A percentile compares a stretch with the other conserved stretches of the same genome.
phyloP scores from a whole-genome alignment of 176 grass and related monocot genomes.

The Zea mays region DNA sequence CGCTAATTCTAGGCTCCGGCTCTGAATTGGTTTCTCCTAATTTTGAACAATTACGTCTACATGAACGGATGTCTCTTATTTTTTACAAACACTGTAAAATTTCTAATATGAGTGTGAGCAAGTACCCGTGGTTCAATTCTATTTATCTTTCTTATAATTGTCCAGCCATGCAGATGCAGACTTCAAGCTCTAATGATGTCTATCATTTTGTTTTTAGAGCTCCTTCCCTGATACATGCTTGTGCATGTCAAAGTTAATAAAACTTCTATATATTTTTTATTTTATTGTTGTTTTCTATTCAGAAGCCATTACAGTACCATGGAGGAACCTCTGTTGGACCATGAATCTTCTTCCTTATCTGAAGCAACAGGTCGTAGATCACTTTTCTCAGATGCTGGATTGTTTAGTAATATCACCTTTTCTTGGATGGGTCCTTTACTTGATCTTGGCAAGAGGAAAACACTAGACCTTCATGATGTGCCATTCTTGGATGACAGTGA shows the following conservation, averaged over 20 bases:
- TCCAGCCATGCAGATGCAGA: too few species aligned
- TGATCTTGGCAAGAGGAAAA: slow-evolving; percentile 56
- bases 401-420: slow-evolving; percentile 64
- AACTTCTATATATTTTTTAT: not conserved
- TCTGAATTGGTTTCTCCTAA: too few species aligned
- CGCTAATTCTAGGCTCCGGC: too few species aligned
- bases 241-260: not conserved
- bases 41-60: too few species aligned
- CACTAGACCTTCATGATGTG: slow-evolving; percentile 64
- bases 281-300: not conserved
- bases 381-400: slow-evolving; percentile 53
- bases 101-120: too few species aligned
- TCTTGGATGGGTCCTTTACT: slow-evolving; percentile 72
- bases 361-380: slow-evolving; percentile 26
- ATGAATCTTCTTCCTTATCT: not conserved
- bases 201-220: not conserved
- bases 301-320: not conserved
- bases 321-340: slow-evolving; percentile 36
- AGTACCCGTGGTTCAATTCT: too few species aligned
- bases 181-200: not conserved
- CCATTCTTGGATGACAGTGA: slow-evolving; percentile 49
- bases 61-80: too few species aligned
- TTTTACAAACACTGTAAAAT: too few species aligned
- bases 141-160: too few species aligned
- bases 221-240: not conserved